Base-by-base conservation (phyloP, 2,329 filamentous ascomycete species). In the Xylariaceae sp. region DNA sequence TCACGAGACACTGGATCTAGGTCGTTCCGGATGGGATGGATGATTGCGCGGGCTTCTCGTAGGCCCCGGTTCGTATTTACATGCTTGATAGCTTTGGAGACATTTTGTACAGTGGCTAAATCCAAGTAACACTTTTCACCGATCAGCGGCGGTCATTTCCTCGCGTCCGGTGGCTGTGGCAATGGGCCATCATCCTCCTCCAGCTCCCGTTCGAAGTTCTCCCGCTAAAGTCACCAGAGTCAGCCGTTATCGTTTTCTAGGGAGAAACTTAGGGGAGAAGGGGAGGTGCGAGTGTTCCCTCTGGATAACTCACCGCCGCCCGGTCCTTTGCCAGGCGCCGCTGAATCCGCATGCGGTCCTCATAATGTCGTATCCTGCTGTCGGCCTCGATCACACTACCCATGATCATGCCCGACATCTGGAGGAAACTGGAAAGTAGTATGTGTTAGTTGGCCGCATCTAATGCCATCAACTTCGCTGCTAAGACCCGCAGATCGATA, bases 361-460 rank as follows among this genome's bases (percentile, higher is more conserved):
- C 82, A 48, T 83, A 85, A 38, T 70, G 63, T 33, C 80, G 70
- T 47, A 89, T 65, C 31, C 78, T 68, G 36, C 66, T 60, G 51
- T 90, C 84, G 3, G 83, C 84, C 62, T 87, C 81, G 34, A 89
- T 70, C 70, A 84, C 83, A 50, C 77, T 71, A 27, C 84, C 84
- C 21, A 86, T 51, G n/a, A 83, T 79, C 83, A 89, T 89, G 39
- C 77, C 80, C n/a, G 80, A 84, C 80, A 88, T 86, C 57, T 88
- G 83, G 12, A 89, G 65, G 53, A 86, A 90, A 19, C 84, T 89
- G 50, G 36, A 15, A n/a, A n/a, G n/a, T n/a, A n/a, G n/a, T n/a
- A n/a, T n/a, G n/a, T n/a, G n/a, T n/a, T n/a, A n/a, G n/a, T n/a
- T n/a, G n/a, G n/a, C n/a, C n/a, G n/a, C n/a, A n/a, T n/a, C n/a